These are phyloP conservation scores for Coccomyxa sp. DNA, from an alignment of 139 green algal genomes.

Conservation along the genomic window DNA sequence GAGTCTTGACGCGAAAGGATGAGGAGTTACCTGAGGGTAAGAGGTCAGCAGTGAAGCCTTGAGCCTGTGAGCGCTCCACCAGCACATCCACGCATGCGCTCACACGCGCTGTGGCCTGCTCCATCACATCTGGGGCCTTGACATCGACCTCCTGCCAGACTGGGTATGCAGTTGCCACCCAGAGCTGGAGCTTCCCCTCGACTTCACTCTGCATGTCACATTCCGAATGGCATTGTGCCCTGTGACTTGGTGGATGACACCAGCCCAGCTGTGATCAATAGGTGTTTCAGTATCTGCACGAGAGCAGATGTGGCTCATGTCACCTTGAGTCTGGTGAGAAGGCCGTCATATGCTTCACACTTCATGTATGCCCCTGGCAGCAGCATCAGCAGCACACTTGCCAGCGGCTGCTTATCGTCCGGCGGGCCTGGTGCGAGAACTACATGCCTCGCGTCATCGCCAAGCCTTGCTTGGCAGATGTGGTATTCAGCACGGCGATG, in stretches of 20 bases:
- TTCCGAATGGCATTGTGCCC: neutral
- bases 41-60: neutral
- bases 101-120: neutral
- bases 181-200: neutral
- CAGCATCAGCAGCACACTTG: neutral
- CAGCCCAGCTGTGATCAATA: too few species aligned
- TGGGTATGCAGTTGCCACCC: neutral
- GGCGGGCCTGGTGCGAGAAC: neutral
- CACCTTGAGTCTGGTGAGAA: neutral
- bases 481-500: too few species aligned
- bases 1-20: too few species aligned
- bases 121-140: neutral
- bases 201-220: neutral
- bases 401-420: neutral
- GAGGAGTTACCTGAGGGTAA: neutral
- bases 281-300: too few species aligned
- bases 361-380: neutral
- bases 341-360: neutral
- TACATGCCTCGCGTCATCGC: neutral
- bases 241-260: too few species aligned
- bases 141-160: slow-evolving; percentile 2
- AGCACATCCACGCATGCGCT: neutral
- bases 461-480: neutral
- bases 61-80: neutral
- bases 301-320: too few species aligned